Evolutionary conservation across 1,139 yeast species (phyloP).

Genomic region (Spathaspora sp.): DNA sequence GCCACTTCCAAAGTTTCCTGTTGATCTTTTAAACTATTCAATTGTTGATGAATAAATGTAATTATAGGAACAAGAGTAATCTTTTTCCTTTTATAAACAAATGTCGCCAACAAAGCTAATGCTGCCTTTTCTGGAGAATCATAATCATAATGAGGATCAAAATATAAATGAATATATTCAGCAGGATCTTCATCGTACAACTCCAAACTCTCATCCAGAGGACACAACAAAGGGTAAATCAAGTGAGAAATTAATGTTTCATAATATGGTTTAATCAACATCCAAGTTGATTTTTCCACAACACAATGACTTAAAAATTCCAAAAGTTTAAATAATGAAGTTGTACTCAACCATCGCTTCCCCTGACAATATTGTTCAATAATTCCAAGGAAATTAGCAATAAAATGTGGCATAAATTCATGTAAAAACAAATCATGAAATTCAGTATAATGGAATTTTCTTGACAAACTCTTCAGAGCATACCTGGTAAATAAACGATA

Average conservation of each 20-base stretch:
- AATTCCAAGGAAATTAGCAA: slow-evolving; percentile 61
- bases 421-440: slow-evolving; percentile 49
- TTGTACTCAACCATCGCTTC: slow-evolving; percentile 66
- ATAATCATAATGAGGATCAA: slow-evolving; percentile 64
- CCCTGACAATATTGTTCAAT: slow-evolving; percentile 73
- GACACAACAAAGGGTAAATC: slow-evolving; percentile 75
- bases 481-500: slow-evolving; percentile 74
- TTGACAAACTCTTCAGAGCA: slow-evolving; percentile 50
- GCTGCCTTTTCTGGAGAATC: slow-evolving; percentile 72
- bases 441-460: slow-evolving; percentile 50
- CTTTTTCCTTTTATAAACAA: slow-evolving; percentile 66
- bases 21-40: slow-evolving; percentile 39
- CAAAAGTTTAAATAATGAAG: slow-evolving; percentile 65
- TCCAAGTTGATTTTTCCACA: slow-evolving; percentile 69
- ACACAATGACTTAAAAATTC: slow-evolving; percentile 72
- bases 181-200: slow-evolving; percentile 86
- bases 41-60: slow-evolving; percentile 60
- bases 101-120: slow-evolving; percentile 57
- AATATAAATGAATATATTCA: slow-evolving; percentile 79
- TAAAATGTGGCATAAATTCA: slow-evolving; percentile 72
- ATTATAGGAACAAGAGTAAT: slow-evolving; percentile 63
- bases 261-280: slow-evolving; percentile 66
- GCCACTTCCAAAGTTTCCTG: slow-evolving; percentile 58
- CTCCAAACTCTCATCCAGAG: slow-evolving; percentile 68
- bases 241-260: slow-evolving; percentile 67